Percentiles rank a stretch among this genome's conserved stretches.
Evolutionary conservation across 768 basidiomycete genomes (phyloP).

Genomic region (Trichaptum fuscoviolaceum): DNA sequence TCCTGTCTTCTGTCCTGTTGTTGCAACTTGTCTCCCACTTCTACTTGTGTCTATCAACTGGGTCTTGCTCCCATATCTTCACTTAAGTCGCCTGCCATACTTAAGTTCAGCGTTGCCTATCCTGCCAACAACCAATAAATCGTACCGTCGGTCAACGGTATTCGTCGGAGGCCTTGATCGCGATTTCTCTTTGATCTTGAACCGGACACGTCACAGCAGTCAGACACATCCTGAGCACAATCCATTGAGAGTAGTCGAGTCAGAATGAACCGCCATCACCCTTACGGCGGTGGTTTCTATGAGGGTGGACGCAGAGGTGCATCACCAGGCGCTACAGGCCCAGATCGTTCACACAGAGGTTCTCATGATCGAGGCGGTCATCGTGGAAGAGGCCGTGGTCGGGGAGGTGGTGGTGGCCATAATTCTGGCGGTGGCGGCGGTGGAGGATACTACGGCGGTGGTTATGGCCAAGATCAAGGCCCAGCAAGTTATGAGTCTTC

Average conservation of each 20-base stretch:
- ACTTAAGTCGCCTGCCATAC: background rate
- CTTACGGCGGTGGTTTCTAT: constrained; percentile 61
- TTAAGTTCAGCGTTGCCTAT: background rate
- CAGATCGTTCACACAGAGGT: constrained; percentile 63
- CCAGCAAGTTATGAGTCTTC: constrained; percentile 10
- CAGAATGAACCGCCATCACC: constrained; percentile 86
- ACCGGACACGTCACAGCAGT: constrained; percentile 7
- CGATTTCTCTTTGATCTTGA: background rate
- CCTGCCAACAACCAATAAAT: background rate
- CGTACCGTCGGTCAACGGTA: background rate
- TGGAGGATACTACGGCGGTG: constrained; percentile 33
- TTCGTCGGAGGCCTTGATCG: background rate
- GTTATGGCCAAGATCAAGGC: constrained; percentile 15
- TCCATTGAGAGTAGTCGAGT: constrained; percentile 19
- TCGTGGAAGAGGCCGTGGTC: constrained; percentile 46
- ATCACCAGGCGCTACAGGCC: constrained; percentile 59
- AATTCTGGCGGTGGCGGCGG: constrained; percentile 34
- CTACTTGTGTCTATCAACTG: background rate
- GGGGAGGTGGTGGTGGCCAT: constrained; percentile 41
- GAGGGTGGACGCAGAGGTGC: constrained; percentile 62
- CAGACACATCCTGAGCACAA: constrained; percentile 9
- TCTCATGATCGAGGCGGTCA: constrained; percentile 53
- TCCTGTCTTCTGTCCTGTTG: background rate
- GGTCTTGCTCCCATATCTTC: background rate
- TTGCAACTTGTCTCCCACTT: background rate